phyloP scores from a whole-genome alignment of 441 rosid species.

The Daphne laureola region DNA sequence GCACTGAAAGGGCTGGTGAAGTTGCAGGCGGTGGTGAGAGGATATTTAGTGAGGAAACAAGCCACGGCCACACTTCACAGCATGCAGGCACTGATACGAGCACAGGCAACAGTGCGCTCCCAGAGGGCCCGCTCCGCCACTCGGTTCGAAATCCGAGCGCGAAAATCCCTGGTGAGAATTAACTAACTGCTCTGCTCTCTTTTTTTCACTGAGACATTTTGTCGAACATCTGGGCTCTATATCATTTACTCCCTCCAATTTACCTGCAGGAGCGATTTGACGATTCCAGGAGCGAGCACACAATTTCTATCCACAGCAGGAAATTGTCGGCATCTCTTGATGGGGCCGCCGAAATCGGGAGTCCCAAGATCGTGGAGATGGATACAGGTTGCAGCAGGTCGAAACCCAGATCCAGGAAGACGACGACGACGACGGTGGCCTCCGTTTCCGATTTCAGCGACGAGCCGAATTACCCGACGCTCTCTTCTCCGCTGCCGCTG shows the following conservation, averaged over 20 bases:
- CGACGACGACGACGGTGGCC: slow-evolving; percentile 18
- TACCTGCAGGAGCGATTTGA: slow-evolving; percentile 31
- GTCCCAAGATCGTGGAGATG: slow-evolving; percentile 59
- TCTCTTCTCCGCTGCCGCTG: slow-evolving; percentile 40
- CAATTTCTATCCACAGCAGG: slow-evolving; percentile 36
- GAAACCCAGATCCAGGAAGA: slow-evolving; percentile 34
- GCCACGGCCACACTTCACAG: slow-evolving; percentile 50
- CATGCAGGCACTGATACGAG: slow-evolving; percentile 56
- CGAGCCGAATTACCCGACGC: slow-evolving; percentile 27
- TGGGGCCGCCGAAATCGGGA: slow-evolving; percentile 30
- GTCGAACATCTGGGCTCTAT: background rate
- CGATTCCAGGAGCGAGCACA: slow-evolving; percentile 33
- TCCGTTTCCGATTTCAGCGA: slow-evolving; percentile 30
- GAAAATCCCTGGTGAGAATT: slow-evolving; percentile 44
- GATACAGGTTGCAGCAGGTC: slow-evolving; percentile 50
- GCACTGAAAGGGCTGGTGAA: slow-evolving; percentile 62
- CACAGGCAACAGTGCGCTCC: slow-evolving; percentile 39
- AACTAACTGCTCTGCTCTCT: background rate
- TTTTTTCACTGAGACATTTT: background rate
- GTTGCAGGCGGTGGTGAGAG: slow-evolving; percentile 58
- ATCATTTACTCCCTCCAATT: background rate
- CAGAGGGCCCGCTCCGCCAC: slow-evolving; percentile 31
- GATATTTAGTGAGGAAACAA: slow-evolving; percentile 48
- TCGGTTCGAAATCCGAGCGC: slow-evolving; percentile 26
- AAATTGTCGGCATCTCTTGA: slow-evolving; percentile 49